Evolutionary conservation across 768 basidiomycete species (phyloP), one percentile per base, ranked within the genome.

Genomic region (Dacryopinax spathularia): DNA sequence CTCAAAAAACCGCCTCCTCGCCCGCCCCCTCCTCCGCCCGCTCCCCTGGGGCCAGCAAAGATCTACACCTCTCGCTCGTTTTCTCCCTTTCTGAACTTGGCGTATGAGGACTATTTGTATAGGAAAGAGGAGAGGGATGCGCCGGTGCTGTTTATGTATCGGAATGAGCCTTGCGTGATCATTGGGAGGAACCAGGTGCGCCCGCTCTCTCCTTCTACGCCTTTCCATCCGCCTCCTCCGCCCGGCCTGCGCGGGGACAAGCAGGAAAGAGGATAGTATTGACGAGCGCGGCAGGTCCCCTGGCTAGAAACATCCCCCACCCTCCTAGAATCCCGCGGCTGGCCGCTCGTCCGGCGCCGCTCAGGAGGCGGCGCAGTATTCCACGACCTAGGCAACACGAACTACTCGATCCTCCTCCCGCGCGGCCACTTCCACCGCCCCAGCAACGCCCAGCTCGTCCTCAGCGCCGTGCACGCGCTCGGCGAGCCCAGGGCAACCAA

Each of bases 341-440:
- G 9, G 18, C 25, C 33, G 18, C 33, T 20, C 2, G 35, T n/a
- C 16, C n/a, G n/a, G 27, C 35, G 31, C 22, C 10, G 22, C 10
- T 37, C 62, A 4, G 41, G 41, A 16, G 41, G 41, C 66, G 44
- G 27, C 56, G 22, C 60, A 15, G 12, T 22, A 0, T 5, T 29
- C 13, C 71, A 98, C 96, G 96, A 99, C 71, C 75, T 93, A 18
- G 96, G 96, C 16, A 99, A 99, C 72, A 93, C 92, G 1, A 98
- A 98, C 72, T 98, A 91, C 73, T 96, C 93, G 0, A 88, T 99
- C 65, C 89, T 96, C 67, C 79, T 95, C 13, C 87, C 95, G 0
- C 82, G 95, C 4, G 69, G 78, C 3, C 78, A 85, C 0, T 98
- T 99, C 67, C 84, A 95, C 70, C 81, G 94, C 34, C 79, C 82